phyloP scores from a whole-genome alignment of 2,329 filamentous ascomycete species.

The Incumbomyces delicatus region DNA sequence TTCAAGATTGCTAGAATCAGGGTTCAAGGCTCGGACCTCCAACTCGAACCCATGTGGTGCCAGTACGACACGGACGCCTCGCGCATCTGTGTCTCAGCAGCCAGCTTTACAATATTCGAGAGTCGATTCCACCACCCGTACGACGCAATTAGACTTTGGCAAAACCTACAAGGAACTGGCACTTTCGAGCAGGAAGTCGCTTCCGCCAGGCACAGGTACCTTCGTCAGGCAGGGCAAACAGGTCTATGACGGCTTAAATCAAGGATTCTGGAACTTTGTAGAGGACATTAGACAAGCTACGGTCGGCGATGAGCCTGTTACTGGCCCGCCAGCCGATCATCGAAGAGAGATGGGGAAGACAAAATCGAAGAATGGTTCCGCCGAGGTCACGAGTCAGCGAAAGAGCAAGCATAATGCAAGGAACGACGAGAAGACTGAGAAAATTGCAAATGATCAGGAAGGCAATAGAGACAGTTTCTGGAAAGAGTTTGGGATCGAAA shows the following conservation, averaged over 20 bases:
- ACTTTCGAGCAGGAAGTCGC: slow-evolving; percentile 32
- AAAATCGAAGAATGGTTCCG: slow-evolving; percentile 5
- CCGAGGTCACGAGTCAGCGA: slow-evolving; percentile 27
- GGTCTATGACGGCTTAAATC: slow-evolving; percentile 78
- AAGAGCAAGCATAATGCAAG: slow-evolving; percentile 1
- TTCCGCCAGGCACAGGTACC: slow-evolving; percentile 39
- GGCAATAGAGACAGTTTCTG: slow-evolving; percentile 38
- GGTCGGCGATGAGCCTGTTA: slow-evolving; percentile 82
- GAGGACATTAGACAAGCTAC: slow-evolving; percentile 93
- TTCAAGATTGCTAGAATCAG: not conserved
- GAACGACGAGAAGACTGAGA: not conserved
- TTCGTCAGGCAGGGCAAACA: slow-evolving; percentile 56
- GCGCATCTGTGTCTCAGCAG: slow-evolving; percentile 1
- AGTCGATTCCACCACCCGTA: slow-evolving; percentile 5
- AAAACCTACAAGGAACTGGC: slow-evolving; percentile 28
- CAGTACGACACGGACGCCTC: not conserved
- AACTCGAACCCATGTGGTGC: not conserved
- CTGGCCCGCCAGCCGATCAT: slow-evolving; percentile 25
- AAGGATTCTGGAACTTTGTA: slow-evolving; percentile 86
- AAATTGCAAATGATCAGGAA: not conserved
- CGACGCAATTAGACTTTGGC: slow-evolving; percentile 16
- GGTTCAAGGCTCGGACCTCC: not conserved
- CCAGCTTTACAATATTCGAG: not conserved
- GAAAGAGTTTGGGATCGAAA: slow-evolving; percentile 43
- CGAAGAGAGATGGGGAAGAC: not conserved